Conservation (phyloP, 208 protist species). For the Zelonia costaricensis region DNA sequence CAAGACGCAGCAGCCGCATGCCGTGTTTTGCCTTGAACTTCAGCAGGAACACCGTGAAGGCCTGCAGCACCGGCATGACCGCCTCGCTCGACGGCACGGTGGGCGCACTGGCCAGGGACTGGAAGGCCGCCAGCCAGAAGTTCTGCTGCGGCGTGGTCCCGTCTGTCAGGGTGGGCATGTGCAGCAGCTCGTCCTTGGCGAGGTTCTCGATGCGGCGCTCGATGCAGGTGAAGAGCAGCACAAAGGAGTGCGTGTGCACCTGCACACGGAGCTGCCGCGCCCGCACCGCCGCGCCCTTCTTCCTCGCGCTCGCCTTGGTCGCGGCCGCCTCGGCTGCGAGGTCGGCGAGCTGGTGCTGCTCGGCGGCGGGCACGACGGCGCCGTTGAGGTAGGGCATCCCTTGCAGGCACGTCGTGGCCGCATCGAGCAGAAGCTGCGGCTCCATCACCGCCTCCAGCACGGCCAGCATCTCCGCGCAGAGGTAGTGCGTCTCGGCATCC, state of each 20-base stretch:
- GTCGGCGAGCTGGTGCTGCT: constrained; percentile 27
- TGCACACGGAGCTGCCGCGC: constrained; percentile 48
- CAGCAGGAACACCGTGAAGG: constrained; percentile 82
- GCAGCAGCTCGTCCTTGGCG: constrained; percentile 68
- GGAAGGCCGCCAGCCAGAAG: constrained; percentile 83
- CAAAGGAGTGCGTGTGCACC: constrained; percentile 71
- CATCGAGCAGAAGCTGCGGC: constrained; percentile 82
- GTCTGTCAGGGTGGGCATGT: constrained; percentile 63
- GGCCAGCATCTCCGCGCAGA: constrained; percentile 73
- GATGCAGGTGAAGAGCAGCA: constrained; percentile 71
- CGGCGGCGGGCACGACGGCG: constrained; percentile 30
- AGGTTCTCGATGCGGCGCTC: constrained; percentile 67
- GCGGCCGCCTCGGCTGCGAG: constrained; percentile 14
- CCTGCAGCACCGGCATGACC: constrained; percentile 68
- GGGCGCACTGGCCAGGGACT: constrained; percentile 63
- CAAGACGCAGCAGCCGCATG: constrained; percentile 48
- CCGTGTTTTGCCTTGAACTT: constrained; percentile 91
- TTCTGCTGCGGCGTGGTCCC: constrained; percentile 59
- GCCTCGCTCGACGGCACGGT: constrained; percentile 65
- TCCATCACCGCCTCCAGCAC: constrained; percentile 87
- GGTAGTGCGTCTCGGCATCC: constrained; percentile 77
- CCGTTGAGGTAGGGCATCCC: constrained; percentile 52
- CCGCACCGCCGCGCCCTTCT: constrained; percentile 13
- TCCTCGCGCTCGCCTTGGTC: constrained; percentile 4
- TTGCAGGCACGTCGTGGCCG: constrained; percentile 60